Conservation (phyloP, 2,329 filamentous ascomycete species). For the Neopestalotiopsis sp. region DNA sequence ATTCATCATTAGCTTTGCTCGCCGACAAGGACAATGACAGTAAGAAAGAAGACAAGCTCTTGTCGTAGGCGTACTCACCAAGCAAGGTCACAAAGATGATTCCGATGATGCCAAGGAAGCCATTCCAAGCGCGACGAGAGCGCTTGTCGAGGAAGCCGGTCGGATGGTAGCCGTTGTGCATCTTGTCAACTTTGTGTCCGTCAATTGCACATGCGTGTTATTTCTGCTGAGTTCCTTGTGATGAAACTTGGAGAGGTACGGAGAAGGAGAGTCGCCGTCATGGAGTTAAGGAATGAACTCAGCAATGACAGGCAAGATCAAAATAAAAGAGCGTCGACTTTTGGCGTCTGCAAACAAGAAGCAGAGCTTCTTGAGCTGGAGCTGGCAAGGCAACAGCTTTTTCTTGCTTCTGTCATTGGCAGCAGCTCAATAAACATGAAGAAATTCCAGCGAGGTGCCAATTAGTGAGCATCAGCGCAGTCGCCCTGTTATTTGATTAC, state of each 20-base stretch:
- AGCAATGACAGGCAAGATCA: background rate
- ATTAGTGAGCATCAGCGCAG: too few species aligned
- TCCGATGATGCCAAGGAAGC: background rate
- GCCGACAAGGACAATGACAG: background rate
- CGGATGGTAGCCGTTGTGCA: background rate
- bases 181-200: background rate
- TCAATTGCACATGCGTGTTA: too few species aligned
- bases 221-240: background rate
- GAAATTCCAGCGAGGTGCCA: too few species aligned
- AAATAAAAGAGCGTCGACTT: background rate
- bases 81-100: background rate
- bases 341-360: background rate
- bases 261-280: background rate
- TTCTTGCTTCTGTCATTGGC: too few species aligned
- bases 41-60: background rate
- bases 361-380: background rate
- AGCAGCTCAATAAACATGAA: too few species aligned
- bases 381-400: background rate
- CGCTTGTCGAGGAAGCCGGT: background rate
- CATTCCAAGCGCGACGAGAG: background rate
- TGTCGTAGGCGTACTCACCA: background rate
- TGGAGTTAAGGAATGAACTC: background rate
- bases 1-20: background rate
- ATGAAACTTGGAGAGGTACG: background rate
- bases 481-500: too few species aligned